Conservation (phyloP, 441 rosid species). For the Pelargonium myrrhifolium region DNA sequence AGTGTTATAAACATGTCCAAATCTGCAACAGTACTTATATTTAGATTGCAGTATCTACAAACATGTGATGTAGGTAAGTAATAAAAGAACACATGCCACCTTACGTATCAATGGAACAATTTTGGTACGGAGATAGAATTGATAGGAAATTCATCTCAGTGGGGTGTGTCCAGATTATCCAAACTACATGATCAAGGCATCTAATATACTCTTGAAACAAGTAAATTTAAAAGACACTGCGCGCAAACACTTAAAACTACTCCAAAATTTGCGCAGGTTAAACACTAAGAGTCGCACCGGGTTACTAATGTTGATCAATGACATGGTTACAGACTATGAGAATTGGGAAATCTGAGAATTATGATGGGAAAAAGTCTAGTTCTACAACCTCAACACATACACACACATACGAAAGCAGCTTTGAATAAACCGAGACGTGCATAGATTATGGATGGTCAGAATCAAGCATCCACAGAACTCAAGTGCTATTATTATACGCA, state of each 20-base stretch:
- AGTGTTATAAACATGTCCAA: constrained; percentile 63
- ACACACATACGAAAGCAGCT: too few species aligned
- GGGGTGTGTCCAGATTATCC: background rate
- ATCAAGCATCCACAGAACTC: background rate
- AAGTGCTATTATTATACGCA: background rate
- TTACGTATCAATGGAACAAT: background rate
- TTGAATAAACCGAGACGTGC: background rate
- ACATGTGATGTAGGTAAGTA: too few species aligned
- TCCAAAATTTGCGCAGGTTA: background rate
- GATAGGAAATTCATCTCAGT: background rate
- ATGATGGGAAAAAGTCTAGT: background rate
- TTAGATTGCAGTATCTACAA: background rate
- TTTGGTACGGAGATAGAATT: background rate
- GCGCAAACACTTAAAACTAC: background rate
- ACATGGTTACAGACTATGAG: background rate
- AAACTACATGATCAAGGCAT: background rate
- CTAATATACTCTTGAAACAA: background rate
- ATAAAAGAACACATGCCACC: too few species aligned
- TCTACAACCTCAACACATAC: background rate
- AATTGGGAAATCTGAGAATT: background rate
- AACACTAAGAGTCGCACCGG: background rate
- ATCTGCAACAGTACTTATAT: constrained; percentile 37
- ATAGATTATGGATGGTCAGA: background rate
- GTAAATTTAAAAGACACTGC: background rate
- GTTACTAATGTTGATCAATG: background rate